Base-by-base conservation (phyloP, 2,329 filamentous ascomycete genomes). In the Cucurbitaria berberidis region DNA sequence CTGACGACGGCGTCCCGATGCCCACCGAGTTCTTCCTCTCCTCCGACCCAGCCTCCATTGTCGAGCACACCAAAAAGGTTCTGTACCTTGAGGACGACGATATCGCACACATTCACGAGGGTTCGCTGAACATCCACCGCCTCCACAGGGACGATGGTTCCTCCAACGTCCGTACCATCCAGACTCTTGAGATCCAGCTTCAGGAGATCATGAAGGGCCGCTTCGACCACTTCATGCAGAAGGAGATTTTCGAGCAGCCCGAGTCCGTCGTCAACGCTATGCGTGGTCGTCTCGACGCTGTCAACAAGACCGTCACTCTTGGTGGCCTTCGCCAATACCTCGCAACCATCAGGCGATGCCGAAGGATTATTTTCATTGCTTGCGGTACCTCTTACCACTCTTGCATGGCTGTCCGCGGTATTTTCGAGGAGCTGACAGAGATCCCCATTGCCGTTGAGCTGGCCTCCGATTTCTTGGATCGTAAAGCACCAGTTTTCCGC, bases 151-250 rank as follows among this genome's bases (percentile, higher is more conserved):
- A 93, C 68, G 93, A 98, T 75, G 93, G 93, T 66, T 93, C 90
- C 74, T 96, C 91, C 80, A 97, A 98, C 75, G 92, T 98, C 68
- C 93, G 95, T 76, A 91, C 90, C 69, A 99, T 99, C 77, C 95
- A 99, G 85, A 99, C 95, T 50, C 86, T 99, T 51, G 95, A 99
- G 84, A 90, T 99, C 45, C 92, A 99, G 84, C 89, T 99, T 62
- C 95, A 99, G 83, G 93, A 99, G 83, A 99, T 99, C 80, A 99
- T 99, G 95, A 99, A 99, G 89, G 95, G 95, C 79, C 96, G 95
- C 77, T 99, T 98, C 80, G 95, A 99, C 78, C 95, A 99, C 82
- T 99, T 97, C 84, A 99, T 99, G 95, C 95, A 99, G 78, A 99
- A 99, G 87, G 95, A 99, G 79, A 99, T 99, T 73, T 99, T 99